Base-by-base conservation (phyloP, 2,329 filamentous ascomycete genomes). In the Monosporascus sp. region DNA sequence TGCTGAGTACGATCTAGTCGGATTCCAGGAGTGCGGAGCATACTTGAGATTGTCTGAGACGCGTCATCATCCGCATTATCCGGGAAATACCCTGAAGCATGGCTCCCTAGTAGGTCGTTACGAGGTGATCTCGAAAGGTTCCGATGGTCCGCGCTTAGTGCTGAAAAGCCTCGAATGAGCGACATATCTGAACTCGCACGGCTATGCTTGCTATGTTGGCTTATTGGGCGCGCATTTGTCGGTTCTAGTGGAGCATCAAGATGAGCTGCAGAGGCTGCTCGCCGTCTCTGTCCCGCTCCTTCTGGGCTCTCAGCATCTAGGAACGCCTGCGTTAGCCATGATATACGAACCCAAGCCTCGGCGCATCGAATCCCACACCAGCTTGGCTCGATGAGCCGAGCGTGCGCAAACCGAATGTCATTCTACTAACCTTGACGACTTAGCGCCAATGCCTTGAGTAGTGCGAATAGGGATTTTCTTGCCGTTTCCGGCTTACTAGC, bases 171-270 rank as follows among this genome's bases (percentile, higher is more conserved):
- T 57, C 78, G 80, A 53, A 82, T 71, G 46, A 82, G 69, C 49
- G 85, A 86, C 60, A 85, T 78, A 67, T 90, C 87, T 51, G 87
- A 89, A 70, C 85, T 89, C 52, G 86, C 83, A 60, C 86, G 82
- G 65, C 80, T 86, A 69, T 88, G 84, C 65, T 80, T 88, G 72
- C 77, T 86, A 64, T 83, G 77, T 57, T 83, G 77, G 61, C 80
- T 84, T 44, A 80, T 68, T 48, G 83, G 80, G 60, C 82, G 75
- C 51, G 75, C 70, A 51, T 72, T 74, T 51, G 72, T 67, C 52
- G 71, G 65, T 59, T 83, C 80, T 45, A 75, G 65, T 52, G 74
- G 77, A 37, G 78, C 72, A 62, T 87, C 82, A 25, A 86, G 73
- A 63, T 85, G 82, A 45, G 80, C 79, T 38, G 81, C 80, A 38